A percentile compares a stretch with the other conserved stretches of the same genome.
Evolutionary conservation across 2,329 filamentous ascomycete species (phyloP).

Genomic region (Zymoseptoria passerinii): DNA sequence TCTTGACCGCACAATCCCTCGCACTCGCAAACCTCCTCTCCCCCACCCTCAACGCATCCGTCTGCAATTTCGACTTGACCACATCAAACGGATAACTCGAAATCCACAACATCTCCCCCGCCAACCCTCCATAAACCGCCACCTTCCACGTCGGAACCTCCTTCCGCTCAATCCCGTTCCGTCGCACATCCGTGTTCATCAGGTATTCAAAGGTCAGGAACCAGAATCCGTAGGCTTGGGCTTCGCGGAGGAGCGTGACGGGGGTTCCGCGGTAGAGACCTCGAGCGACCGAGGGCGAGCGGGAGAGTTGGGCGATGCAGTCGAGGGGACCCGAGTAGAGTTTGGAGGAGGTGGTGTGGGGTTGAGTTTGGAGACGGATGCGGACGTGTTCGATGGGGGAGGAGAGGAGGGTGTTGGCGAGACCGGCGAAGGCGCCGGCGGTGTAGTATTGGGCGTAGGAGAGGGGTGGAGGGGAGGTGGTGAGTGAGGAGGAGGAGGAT

Average conservation of each 20-base stretch:
- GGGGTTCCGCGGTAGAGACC: slow-evolving; percentile 81
- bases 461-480: slow-evolving; percentile 40
- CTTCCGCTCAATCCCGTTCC: slow-evolving; percentile 66
- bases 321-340: slow-evolving; percentile 81
- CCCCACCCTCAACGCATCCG: slow-evolving; percentile 68
- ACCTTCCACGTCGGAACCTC: slow-evolving; percentile 79
- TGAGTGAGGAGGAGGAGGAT: slow-evolving; percentile 25
- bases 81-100: slow-evolving; percentile 93
- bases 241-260: slow-evolving; percentile 81
- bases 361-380: slow-evolving; percentile 92
- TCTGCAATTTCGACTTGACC: slow-evolving; percentile 99
- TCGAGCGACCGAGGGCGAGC: slow-evolving; percentile 57
- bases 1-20: slow-evolving; percentile 83
- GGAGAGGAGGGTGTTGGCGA: slow-evolving; percentile 82
- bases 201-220: slow-evolving; percentile 92
- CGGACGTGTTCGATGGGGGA: slow-evolving; percentile 94
- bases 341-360: slow-evolving; percentile 64
- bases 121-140: slow-evolving; percentile 83
- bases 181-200: slow-evolving; percentile 80
- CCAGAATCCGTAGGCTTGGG: slow-evolving; percentile 91
- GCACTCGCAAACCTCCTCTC: slow-evolving; percentile 68
- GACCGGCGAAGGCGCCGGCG: slow-evolving; percentile 82
- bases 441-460: slow-evolving; percentile 82
- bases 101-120: slow-evolving; percentile 90
- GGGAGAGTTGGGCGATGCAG: slow-evolving; percentile 76